phyloP scores from a whole-genome alignment of 495 filamentous ascomycete genomes.

The Aspergillus hancockii region DNA sequence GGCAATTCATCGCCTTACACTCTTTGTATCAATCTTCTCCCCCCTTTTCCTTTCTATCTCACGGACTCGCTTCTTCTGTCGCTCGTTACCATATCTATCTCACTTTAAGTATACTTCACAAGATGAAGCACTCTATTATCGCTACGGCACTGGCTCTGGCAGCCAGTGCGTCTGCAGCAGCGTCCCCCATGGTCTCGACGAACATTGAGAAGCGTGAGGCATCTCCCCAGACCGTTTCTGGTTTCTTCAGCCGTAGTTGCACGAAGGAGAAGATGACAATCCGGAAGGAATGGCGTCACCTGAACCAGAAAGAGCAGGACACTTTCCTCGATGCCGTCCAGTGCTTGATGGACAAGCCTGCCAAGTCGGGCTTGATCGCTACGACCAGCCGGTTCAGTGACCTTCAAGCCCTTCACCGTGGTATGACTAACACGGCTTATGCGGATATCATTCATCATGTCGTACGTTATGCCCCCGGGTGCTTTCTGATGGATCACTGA shows the following conservation, averaged over 20 bases:
- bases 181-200: background rate
- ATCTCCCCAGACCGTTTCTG: background rate
- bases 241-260: constrained; percentile 12
- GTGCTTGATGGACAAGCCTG: constrained; percentile 26
- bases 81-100: background rate
- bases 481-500: background rate
- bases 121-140: constrained; percentile 4
- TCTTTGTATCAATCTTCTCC: no score
- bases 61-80: no score
- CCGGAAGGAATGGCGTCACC: constrained; percentile 37
- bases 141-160: constrained; percentile 6
- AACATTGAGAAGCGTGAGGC: background rate
- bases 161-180: constrained; percentile 6
- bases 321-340: constrained; percentile 28
- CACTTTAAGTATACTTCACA: background rate
- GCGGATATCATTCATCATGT: constrained; percentile 21
- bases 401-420: constrained; percentile 20
- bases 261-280: constrained; percentile 19
- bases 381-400: constrained; percentile 20
- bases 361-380: constrained; percentile 15
- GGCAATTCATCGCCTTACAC: no score
- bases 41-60: no score
- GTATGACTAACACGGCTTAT: constrained; percentile 19
- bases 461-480: constrained; percentile 7
- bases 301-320: constrained; percentile 24